phyloP scores from a whole-genome alignment of 2,329 filamentous ascomycete species.

The Verruconis gallopava region DNA sequence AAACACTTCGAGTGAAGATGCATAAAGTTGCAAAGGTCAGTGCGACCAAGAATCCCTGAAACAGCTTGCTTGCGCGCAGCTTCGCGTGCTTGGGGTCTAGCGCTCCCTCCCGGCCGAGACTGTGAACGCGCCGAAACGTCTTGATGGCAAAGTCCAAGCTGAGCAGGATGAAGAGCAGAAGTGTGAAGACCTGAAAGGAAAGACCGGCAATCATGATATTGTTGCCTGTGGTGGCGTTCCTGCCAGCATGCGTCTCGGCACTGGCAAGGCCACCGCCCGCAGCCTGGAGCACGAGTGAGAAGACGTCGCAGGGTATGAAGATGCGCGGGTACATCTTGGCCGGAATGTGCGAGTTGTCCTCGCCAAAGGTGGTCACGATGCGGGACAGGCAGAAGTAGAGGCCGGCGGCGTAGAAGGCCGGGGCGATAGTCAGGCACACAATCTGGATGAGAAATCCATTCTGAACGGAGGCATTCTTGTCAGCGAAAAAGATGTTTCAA shows the following conservation, averaged over 20 bases:
- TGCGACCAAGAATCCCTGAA: conserved; percentile 43
- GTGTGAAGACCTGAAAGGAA: conserved; percentile 30
- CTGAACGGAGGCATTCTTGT: conserved; percentile 22
- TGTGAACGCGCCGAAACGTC: conserved; percentile 3
- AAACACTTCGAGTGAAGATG: conserved; percentile 52
- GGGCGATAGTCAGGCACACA: conserved; percentile 44
- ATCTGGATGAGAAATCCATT: conserved; percentile 54
- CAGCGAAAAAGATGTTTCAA: not conserved
- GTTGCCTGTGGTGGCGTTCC: conserved; percentile 26
- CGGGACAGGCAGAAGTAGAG: conserved; percentile 50
- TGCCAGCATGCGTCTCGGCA: conserved; percentile 18
- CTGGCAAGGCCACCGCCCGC: conserved; percentile 31
- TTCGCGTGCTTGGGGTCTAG: conserved; percentile 14
- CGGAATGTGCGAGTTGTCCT: conserved; percentile 28
- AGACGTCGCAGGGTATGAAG: conserved; percentile 37
- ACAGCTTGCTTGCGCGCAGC: conserved; percentile 31
- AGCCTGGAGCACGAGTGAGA: conserved; percentile 33
- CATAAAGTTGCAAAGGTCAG: conserved; percentile 45
- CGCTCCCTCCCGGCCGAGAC: conserved; percentile 12
- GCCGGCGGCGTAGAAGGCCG: conserved; percentile 47
- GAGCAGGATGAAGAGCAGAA: conserved; percentile 29
- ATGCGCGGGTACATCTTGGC: conserved; percentile 36
- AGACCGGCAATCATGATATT: conserved; percentile 35
- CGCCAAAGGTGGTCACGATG: conserved; percentile 27
- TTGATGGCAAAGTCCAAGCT: conserved; percentile 22